A percentile compares a stretch with the other conserved stretches of the same genome.
phyloP scores from a whole-genome alignment of 2,329 filamentous ascomycete genomes.

The Pseudocercospora cruenta region DNA sequence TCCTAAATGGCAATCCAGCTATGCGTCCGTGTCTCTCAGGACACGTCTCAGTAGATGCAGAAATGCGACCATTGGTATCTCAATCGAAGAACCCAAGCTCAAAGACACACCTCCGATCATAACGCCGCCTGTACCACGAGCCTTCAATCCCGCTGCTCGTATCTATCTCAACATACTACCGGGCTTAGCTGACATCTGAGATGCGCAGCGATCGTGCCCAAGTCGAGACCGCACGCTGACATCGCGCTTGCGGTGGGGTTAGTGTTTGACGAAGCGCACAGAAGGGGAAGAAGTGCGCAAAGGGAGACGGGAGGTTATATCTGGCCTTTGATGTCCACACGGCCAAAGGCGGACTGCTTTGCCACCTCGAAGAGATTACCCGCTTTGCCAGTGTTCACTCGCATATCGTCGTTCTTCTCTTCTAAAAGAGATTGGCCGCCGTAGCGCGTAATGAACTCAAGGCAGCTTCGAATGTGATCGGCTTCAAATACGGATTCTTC shows the following conservation, averaged over 20 bases:
- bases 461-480: slow-evolving; percentile 55
- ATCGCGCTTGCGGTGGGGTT: not conserved
- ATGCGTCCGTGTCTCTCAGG: not conserved
- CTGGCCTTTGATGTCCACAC: slow-evolving; percentile 96
- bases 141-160: too few relatives aligned
- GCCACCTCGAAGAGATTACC: slow-evolving; percentile 73
- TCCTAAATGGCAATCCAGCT: not conserved
- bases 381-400: slow-evolving; percentile 75
- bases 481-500: slow-evolving; percentile 52
- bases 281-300: slow-evolving; percentile 1
- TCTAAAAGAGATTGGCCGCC: slow-evolving; percentile 76
- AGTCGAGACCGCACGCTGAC: not conserved
- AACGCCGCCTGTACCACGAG: not conserved
- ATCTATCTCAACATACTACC: too few relatives aligned
- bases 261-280: not conserved
- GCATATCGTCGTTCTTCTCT: slow-evolving; percentile 68
- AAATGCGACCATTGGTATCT: not conserved
- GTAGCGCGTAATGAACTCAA: slow-evolving; percentile 85
- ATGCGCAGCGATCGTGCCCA: too few relatives aligned
- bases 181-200: too few relatives aligned
- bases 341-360: slow-evolving; percentile 74
- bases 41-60: not conserved
- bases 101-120: not conserved
- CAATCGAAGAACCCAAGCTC: not conserved
- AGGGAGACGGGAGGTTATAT: slow-evolving; percentile 58